These are phyloP conservation scores for Neoboletus magnificus DNA, from an alignment of 768 basidiomycete genomes.

Conservation along the genomic window DNA sequence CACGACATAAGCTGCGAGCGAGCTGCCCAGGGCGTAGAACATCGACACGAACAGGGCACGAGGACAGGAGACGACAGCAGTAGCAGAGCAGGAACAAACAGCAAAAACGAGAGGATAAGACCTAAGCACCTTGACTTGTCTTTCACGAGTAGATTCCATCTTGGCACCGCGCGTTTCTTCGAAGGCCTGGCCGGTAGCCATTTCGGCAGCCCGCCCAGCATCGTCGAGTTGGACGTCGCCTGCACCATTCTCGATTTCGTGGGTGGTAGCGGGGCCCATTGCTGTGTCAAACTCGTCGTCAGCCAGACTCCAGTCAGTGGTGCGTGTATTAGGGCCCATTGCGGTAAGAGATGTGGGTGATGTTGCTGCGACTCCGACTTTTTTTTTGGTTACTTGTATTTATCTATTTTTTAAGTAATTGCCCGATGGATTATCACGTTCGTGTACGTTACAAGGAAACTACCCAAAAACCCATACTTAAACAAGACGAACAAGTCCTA, in stretches of 20 bases:
- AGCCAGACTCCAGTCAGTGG: slow-evolving; percentile 44
- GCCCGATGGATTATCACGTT: not conserved
- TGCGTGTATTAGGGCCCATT: slow-evolving; percentile 25
- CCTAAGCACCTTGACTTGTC: slow-evolving; percentile 88
- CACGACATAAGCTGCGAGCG: slow-evolving; percentile 15
- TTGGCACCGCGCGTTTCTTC: slow-evolving; percentile 48
- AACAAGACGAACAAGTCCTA: not conserved
- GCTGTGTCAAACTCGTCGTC: slow-evolving; percentile 44
- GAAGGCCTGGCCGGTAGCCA: slow-evolving; percentile 12
- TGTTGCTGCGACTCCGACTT: not conserved
- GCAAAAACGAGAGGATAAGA: slow-evolving; percentile 45
- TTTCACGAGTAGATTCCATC: slow-evolving; percentile 57
- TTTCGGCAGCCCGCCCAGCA: slow-evolving; percentile 16
- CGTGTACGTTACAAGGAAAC: slow-evolving; percentile 3
- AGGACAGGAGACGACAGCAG: slow-evolving; percentile 17
- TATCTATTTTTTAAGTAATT: not conserved
- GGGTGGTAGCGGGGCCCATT: slow-evolving; percentile 46
- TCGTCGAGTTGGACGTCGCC: slow-evolving; percentile 39
- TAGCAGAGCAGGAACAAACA: slow-evolving; percentile 23
- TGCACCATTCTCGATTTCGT: slow-evolving; percentile 43
- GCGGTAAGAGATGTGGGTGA: slow-evolving; percentile 6
- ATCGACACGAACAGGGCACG: slow-evolving; percentile 18
- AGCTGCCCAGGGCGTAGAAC: slow-evolving; percentile 16
- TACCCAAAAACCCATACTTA: not conserved
- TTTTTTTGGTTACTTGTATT: not conserved